These are phyloP conservation scores for Syzygium grande DNA, from an alignment of 345 rosid species.

Conservation along the genomic window DNA sequence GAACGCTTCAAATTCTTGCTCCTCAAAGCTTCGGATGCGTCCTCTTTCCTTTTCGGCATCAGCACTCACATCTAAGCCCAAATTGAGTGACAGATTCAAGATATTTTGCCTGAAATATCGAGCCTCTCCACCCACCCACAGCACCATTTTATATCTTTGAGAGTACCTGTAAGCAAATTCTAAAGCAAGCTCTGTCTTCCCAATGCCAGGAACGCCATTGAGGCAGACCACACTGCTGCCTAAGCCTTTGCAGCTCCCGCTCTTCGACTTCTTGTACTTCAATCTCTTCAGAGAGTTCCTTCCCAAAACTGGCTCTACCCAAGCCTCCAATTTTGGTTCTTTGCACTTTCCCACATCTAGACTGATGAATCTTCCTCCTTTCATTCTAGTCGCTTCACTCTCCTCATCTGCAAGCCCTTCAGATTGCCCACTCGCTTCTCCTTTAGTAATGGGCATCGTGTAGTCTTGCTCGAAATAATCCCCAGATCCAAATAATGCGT, in stretches of 20 bases:
- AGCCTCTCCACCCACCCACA: constrained; percentile 93
- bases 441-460: constrained; percentile 33
- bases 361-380: constrained; percentile 52
- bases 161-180: constrained; percentile 74
- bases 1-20: constrained; percentile 82
- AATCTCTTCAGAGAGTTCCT: constrained; percentile 57
- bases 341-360: constrained; percentile 66
- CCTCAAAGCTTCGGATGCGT: constrained; percentile 69
- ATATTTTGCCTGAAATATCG: constrained; percentile 75
- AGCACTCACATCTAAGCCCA: constrained; percentile 84
- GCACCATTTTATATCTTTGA: constrained; percentile 82
- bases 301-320: constrained; percentile 48
- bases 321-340: constrained; percentile 53
- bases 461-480: constrained; percentile 36
- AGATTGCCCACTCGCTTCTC: constrained; percentile 71
- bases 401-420: constrained; percentile 81
- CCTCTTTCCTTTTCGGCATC: constrained; percentile 88
- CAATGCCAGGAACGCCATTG: constrained; percentile 68
- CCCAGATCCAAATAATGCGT: constrained; percentile 55
- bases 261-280: constrained; percentile 58
- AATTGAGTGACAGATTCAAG: constrained; percentile 60
- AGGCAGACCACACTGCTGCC: constrained; percentile 57
- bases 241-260: constrained; percentile 42
- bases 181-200: constrained; percentile 86
- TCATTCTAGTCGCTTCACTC: constrained; percentile 28